Evolutionary conservation across 495 filamentous ascomycete species (phyloP).

Genomic region (Penicillium soppii): DNA sequence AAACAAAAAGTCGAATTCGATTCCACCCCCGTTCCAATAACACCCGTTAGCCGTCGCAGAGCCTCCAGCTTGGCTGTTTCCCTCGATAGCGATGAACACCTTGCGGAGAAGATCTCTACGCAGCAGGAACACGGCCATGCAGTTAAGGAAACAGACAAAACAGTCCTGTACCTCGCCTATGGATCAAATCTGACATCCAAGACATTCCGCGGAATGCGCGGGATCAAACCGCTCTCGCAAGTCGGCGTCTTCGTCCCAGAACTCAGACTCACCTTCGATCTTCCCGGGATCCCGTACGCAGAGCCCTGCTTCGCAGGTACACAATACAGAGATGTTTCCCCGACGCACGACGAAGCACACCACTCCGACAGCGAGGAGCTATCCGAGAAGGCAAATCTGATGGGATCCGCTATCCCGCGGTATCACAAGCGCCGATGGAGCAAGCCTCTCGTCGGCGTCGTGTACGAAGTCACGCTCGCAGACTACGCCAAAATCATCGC

Average conservation of each 20-base stretch:
- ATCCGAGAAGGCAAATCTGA: slow-evolving; percentile 33
- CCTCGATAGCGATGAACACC: slow-evolving; percentile 24
- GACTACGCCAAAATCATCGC: slow-evolving; percentile 87
- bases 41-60: slow-evolving; percentile 17
- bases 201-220: slow-evolving; percentile 72
- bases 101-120: slow-evolving; percentile 24
- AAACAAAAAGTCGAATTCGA: slow-evolving; percentile 1
- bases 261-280: slow-evolving; percentile 76
- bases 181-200: slow-evolving; percentile 81
- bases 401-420: slow-evolving; percentile 17
- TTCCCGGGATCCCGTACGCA: slow-evolving; percentile 79
- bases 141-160: slow-evolving; percentile 29
- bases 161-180: slow-evolving; percentile 90
- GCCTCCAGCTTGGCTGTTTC: slow-evolving; percentile 19
- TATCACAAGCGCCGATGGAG: slow-evolving; percentile 60
- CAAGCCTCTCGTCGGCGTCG: slow-evolving; percentile 83
- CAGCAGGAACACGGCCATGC: slow-evolving; percentile 10
- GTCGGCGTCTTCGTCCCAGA: slow-evolving; percentile 77
- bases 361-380: slow-evolving; percentile 21
- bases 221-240: slow-evolving; percentile 74
- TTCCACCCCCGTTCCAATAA: slow-evolving; percentile 14
- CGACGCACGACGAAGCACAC: slow-evolving; percentile 8
- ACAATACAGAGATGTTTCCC: slow-evolving; percentile 48
- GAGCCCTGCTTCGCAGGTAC: slow-evolving; percentile 95
- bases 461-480: slow-evolving; percentile 81